Base-by-base conservation (phyloP, 2,329 filamentous ascomycete species). In the Colletotrichum echinochloae region DNA sequence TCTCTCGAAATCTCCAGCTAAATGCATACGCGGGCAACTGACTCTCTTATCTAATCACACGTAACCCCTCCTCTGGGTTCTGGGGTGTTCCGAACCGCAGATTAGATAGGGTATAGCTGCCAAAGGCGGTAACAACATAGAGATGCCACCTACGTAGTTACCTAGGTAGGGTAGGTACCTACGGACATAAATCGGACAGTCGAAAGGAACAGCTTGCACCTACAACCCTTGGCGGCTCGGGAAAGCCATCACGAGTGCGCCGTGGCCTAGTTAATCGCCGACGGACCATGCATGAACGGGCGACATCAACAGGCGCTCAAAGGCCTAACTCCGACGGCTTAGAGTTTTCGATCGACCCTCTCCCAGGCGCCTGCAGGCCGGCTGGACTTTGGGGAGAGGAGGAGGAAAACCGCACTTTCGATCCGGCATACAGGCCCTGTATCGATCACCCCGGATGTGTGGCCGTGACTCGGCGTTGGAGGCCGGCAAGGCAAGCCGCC, bases 101-200 rank as follows among this genome's bases (percentile, higher is more conserved):
- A 71, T 71, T 54, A 67, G 68, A 71, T 63, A 71, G 64, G 68
- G 44, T 67, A 59, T 35, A 49, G 51, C 68, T 63, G n/a, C 64
- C 52, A 37, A 59, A 59, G 41, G 14, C 23, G 59, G 59, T 51
- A 64, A 63, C 49, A 39, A 30, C 26, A 37, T 26, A 46, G 14
- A 20, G 3, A 39, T 33, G 12, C 28, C 44, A 23, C 44, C 8
- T 46, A 11, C 20, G 44, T 30, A 48, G n/a, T n/a, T n/a, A n/a
- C n/a, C n/a, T n/a, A n/a, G n/a, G n/a, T n/a, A n/a, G n/a, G 11
- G n/a, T n/a, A 44, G 41, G 41, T 44, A n/a, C 35, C 44, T 14
- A 39, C 68, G 68, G 68, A 71, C 68, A 71, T 71, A 71, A 67
- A 66, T 71, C 68, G 68, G 68, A 57, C 41, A 57, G 44, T 66